These are phyloP conservation scores for Rhododendron griersonianum DNA, from an alignment of 148 eudicot genomes.

Conservation along the genomic window DNA sequence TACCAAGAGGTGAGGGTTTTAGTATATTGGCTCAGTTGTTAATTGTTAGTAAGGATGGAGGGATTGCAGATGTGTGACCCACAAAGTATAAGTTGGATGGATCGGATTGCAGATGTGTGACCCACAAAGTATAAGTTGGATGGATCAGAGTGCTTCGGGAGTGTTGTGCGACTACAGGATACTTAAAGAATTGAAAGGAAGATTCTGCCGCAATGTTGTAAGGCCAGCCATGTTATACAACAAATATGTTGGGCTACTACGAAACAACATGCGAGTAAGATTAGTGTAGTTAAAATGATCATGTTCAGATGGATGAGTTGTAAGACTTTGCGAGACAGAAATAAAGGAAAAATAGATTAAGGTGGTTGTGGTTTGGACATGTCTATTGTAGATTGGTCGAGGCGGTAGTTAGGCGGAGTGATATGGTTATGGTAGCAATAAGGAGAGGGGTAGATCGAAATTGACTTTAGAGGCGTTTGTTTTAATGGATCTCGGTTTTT, in stretches of 20 bases:
- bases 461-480: not conserved
- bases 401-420: not conserved
- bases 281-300: no score
- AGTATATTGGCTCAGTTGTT: no score
- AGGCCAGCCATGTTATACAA: not conserved
- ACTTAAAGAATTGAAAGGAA: not conserved
- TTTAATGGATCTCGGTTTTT: not conserved
- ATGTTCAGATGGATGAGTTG: not conserved
- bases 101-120: not conserved
- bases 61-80: no score
- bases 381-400: not conserved
- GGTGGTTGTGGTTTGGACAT: not conserved
- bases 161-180: not conserved
- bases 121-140: not conserved
- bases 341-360: not conserved
- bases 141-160: not conserved
- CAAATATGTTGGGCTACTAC: not conserved
- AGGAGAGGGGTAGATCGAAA: not conserved
- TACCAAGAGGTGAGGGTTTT: no score
- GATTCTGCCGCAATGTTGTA: not conserved
- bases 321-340: not conserved
- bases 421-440: not conserved
- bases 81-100: not conserved
- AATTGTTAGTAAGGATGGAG: no score
- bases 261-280: no score